Evolutionary conservation across 2,329 filamentous ascomycete genomes (phyloP).

Genomic region (Cordyceps sp.): DNA sequence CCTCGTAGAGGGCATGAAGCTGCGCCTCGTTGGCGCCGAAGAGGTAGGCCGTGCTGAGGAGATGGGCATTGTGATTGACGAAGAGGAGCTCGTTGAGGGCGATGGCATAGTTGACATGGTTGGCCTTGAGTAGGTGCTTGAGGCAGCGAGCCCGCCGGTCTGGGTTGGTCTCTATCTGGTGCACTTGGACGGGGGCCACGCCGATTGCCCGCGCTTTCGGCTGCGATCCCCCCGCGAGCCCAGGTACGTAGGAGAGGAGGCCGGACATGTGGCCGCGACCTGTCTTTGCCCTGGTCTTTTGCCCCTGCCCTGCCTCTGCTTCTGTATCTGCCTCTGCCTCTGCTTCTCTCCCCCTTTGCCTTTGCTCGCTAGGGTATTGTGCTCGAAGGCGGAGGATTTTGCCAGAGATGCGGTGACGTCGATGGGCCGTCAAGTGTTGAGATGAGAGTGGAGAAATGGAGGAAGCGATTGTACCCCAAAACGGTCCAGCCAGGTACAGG

Average conservation of each 20-base stretch:
- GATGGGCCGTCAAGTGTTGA: no score
- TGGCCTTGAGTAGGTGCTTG: conserved; percentile 80
- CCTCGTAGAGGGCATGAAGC: conserved; percentile 67
- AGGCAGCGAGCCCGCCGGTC: conserved; percentile 70
- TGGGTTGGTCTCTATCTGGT: conserved; percentile 63
- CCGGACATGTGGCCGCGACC: conserved; percentile 13
- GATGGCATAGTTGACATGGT: conserved; percentile 80
- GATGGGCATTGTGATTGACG: conserved; percentile 72
- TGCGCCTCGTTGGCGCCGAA: conserved; percentile 60
- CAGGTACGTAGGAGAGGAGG: conserved; percentile 16
- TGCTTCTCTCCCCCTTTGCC: no score
- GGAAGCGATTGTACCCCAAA: no score
- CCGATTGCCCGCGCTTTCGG: conserved; percentile 23
- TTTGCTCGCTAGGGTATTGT: no score
- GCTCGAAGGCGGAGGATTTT: no score
- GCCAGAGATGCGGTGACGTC: no score
- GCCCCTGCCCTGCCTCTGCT: no score
- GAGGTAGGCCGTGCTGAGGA: conserved; percentile 72
- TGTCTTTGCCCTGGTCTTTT: no score
- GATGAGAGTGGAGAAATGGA: no score
- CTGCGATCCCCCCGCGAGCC: conserved; percentile 9
- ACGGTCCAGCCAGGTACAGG: no score
- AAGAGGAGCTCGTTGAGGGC: conserved; percentile 59
- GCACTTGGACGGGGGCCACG: conserved; percentile 52
- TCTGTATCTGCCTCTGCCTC: no score